Base-by-base conservation (phyloP, 306 rosid genomes). In the Cucumis hystrix region DNA sequence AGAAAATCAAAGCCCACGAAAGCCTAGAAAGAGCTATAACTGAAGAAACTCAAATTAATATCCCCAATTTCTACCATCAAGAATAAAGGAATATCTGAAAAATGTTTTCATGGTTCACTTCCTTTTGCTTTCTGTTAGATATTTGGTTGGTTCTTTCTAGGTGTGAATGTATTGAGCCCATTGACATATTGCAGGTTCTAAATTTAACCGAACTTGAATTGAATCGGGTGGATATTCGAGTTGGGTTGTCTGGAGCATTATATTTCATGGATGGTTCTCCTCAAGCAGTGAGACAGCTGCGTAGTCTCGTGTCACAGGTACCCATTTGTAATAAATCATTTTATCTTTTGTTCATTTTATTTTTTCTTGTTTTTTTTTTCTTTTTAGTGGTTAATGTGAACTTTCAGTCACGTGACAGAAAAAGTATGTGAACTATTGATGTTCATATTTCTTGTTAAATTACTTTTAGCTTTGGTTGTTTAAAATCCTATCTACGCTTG, bases 211-310 rank as follows among this genome's bases (percentile, higher is more conserved):
- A 95, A 86, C 99, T 90, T 77, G 97, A 92, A 83, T 83, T 95
- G 51, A 91, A 92, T 76, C 93, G 99, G 76, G 97, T 95, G 84
- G 99, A 95, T 85, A 88, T 95, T 45, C 93, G 99, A 45, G 97
- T 95, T 82, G 99, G 99, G 77, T 79, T 92, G 82, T 89, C 97
- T 10, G 99, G 97, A 72, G 90, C 99, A 77, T 80, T 89, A 49
- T 91, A 89, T 87, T 95, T 83, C 88, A 95, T 95, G 99, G 91
- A 95, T 87, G 97, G 99, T 63, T 92, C 99, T 83, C 94, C 99
- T 79, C 99, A 95, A 87, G 96, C 99, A 45, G 97, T 95, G 74
- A 85, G 99, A 80, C 99, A 95, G 82, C 80, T 95, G 92, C 97
- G 97, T 79, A 82, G 81, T 87, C 99, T 95, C 80, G 97, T 91